Evolutionary conservation across 441 rosid species (phyloP), one percentile per base, ranked within the genome.

Genomic region (Rhodomyrtus psidioides): DNA sequence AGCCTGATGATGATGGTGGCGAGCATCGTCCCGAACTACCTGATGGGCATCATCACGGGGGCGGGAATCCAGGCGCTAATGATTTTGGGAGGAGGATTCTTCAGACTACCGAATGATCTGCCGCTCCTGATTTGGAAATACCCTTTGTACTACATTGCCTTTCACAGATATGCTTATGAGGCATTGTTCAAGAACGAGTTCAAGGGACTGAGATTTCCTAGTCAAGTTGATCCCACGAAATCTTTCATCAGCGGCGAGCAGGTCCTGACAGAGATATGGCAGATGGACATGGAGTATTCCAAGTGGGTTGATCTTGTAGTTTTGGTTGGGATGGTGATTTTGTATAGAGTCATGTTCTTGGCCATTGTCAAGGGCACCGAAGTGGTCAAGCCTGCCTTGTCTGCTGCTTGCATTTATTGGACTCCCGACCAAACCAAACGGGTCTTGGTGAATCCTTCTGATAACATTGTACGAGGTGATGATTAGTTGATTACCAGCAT

Each of bases 1-100:
- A 75, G 88, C 83, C 44, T 86, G 51, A 86, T 86, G 88, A 86
- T 86, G 88, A 58, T 53, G 5, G 58, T 86, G 53, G 88, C 88
- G 1, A 55, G 88, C 83, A 24, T 86, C 10, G 85, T 86, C 23
- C 88, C 86, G 6, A 83, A 58, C 76, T 86, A 55, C 88, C 51
- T 86, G 9, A 75, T 83, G 83, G 88, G 88, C 23, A 86, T 86
- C 26, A 83, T 86, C 56, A 34, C 55, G 1, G 88, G 86, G 21
- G 70, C 86, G 0, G 88, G 88, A 26, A 56, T 86, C 79, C 88
- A 86, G 74, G 86, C 83, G 16, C 30, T 86, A 27, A 83, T 86
- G 86, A 86, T 83, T 46, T 62, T 86, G 7, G 85, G 70, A 14
- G 85, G 76, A 16, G 88, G 86, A 21, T 83, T 83, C 83, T 86